Evolutionary conservation across 148 eudicot species (phyloP).

Genomic region (Chenopodium suecicum): DNA sequence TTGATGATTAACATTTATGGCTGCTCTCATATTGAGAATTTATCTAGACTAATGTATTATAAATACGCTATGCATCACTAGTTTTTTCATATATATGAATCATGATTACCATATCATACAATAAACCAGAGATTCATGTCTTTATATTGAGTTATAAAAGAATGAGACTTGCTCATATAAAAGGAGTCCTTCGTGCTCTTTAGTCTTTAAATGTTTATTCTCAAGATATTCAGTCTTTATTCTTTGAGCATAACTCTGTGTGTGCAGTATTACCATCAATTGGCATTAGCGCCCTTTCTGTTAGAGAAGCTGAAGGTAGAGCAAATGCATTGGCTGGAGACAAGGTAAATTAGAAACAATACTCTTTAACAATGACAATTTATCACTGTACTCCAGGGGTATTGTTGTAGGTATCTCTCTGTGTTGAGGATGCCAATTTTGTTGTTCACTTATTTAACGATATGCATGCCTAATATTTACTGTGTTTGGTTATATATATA

Average conservation of each 20-base stretch:
- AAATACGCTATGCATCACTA: no score
- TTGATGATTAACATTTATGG: no score
- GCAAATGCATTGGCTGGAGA: slow-evolving; percentile 73
- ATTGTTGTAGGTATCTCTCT: neutral
- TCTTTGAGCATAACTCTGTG: neutral
- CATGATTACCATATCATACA: no score
- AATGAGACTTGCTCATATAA: neutral
- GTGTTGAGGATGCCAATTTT: slow-evolving; percentile 1
- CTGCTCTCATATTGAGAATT: no score
- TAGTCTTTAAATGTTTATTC: neutral
- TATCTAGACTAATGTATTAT: no score
- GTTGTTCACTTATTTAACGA: neutral
- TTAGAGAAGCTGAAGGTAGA: slow-evolving; percentile 96
- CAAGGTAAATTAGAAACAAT: slow-evolving; percentile 49
- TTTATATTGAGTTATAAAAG: neutral
- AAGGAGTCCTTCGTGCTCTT: neutral
- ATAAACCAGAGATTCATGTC: no score
- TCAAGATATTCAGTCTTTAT: neutral
- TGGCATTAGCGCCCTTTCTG: slow-evolving; percentile 92
- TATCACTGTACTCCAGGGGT: neutral
- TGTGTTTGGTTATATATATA: no score
- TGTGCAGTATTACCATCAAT: slow-evolving; percentile 79
- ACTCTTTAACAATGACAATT: neutral
- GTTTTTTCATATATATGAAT: no score
- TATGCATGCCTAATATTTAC: neutral